Conservation (phyloP, 805 yeast species). For the Komagataella ulmi region DNA sequence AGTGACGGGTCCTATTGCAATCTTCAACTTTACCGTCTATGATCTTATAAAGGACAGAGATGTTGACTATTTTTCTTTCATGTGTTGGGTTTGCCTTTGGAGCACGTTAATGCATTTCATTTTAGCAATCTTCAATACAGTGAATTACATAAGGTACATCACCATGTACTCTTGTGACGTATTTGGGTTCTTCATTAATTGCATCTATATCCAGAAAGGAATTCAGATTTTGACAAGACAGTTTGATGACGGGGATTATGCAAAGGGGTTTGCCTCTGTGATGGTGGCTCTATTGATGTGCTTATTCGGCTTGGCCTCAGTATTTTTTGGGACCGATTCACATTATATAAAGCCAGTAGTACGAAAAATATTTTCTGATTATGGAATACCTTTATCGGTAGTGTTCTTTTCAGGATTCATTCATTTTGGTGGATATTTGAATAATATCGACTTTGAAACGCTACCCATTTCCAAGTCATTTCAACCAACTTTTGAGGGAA, state of each 20-base stretch:
- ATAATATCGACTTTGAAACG: slow-evolving; percentile 39
- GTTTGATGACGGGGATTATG: slow-evolving; percentile 28
- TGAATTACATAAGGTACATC: slow-evolving; percentile 53
- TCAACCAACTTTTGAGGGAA: slow-evolving; percentile 45
- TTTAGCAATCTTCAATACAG: slow-evolving; percentile 58
- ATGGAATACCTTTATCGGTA: slow-evolving; percentile 73
- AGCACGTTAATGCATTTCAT: slow-evolving; percentile 67
- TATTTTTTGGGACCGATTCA: slow-evolving; percentile 44
- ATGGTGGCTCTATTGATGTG: slow-evolving; percentile 66
- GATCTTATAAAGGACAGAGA: slow-evolving; percentile 46
- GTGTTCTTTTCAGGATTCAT: slow-evolving; percentile 85
- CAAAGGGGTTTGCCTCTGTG: slow-evolving; percentile 61
- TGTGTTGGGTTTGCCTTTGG: slow-evolving; percentile 96
- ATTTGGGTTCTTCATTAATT: slow-evolving; percentile 83
- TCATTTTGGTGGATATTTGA: slow-evolving; percentile 77
- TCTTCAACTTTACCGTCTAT: slow-evolving; percentile 84
- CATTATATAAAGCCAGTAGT: slow-evolving; percentile 45
- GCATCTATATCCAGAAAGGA: slow-evolving; percentile 84
- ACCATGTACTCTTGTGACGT: slow-evolving; percentile 83
- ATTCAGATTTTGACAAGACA: slow-evolving; percentile 69
- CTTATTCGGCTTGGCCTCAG: slow-evolving; percentile 55
- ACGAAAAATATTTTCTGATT: slow-evolving; percentile 69
- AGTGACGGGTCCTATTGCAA: slow-evolving; percentile 91
- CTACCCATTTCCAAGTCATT: slow-evolving; percentile 66
- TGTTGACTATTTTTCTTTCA: slow-evolving; percentile 64